These are phyloP conservation scores for Phytophthora parvispora DNA, from an alignment of 352 stramenopile genomes.

Conservation along the genomic window DNA sequence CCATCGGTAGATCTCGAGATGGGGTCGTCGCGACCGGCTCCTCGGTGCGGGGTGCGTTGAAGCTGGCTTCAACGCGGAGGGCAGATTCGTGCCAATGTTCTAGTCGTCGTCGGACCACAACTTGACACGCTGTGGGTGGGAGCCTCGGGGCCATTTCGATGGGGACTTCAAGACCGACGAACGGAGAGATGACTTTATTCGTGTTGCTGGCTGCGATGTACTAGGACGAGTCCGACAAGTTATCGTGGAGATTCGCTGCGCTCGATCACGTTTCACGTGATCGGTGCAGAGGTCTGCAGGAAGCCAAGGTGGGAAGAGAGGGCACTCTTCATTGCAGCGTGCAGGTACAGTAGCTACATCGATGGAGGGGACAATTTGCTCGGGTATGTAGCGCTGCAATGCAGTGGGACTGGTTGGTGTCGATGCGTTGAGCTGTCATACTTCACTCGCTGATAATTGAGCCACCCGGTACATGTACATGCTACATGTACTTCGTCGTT, in stretches of 20 bases:
- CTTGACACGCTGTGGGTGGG: conserved; percentile 3
- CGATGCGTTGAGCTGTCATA: not conserved
- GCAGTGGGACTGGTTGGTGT: not conserved
- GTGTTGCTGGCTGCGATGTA: not conserved
- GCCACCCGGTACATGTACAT: too few relatives aligned
- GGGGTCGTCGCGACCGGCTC: conserved; percentile 29
- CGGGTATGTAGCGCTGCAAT: too few relatives aligned
- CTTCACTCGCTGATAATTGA: not conserved
- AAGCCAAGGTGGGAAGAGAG: not conserved
- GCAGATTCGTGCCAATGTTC: conserved; percentile 2
- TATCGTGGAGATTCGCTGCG: not conserved
- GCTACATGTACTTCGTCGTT: not conserved
- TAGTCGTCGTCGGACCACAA: conserved; percentile 35
- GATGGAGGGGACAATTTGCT: too few relatives aligned
- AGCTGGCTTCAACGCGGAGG: conserved; percentile 12
- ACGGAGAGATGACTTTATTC: not conserved
- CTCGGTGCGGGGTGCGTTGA: not conserved
- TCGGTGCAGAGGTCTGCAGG: conserved; percentile 7
- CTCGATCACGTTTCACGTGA: conserved; percentile 11
- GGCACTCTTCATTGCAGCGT: too few relatives aligned
- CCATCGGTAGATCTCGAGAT: conserved; percentile 32
- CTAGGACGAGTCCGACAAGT: not conserved
- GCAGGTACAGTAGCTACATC: too few relatives aligned
- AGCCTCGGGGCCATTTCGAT: conserved; percentile 13
- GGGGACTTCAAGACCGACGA: not conserved